These are phyloP conservation scores for Corniculantispora saksenae DNA, from an alignment of 2,329 filamentous ascomycete species.

Conservation along the genomic window DNA sequence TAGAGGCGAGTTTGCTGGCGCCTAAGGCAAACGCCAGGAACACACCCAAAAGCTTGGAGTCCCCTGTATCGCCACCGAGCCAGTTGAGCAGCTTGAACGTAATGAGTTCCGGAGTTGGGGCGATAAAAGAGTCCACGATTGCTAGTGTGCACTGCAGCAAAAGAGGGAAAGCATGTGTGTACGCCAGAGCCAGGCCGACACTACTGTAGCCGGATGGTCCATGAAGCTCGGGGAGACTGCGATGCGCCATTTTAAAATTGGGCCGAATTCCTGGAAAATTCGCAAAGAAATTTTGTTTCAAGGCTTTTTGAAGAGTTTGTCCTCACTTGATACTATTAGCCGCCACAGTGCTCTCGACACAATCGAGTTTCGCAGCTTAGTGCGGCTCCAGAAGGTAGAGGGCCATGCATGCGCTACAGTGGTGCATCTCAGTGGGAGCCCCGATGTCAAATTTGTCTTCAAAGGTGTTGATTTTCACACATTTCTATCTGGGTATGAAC, in stretches of 20 bases:
- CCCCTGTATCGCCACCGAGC: background rate
- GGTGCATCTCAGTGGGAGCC: background rate
- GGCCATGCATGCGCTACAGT: background rate
- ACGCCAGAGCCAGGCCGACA: background rate
- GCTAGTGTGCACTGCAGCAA: background rate
- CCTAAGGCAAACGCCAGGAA: background rate
- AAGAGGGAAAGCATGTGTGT: background rate
- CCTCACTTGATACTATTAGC: too few species aligned
- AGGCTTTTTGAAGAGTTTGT: too few species aligned
- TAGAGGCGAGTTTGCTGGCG: background rate
- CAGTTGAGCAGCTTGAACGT: background rate
- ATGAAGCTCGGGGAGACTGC: background rate
- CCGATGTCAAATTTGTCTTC: conserved; percentile 16
- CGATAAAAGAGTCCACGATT: background rate
- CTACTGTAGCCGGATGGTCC: background rate
- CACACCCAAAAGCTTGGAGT: background rate
- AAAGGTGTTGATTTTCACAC: conserved; percentile 23
- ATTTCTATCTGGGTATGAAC: background rate
- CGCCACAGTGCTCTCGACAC: too few species aligned
- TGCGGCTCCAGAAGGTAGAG: background rate
- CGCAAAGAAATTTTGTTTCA: too few species aligned
- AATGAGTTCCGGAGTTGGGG: background rate
- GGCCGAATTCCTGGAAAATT: too few species aligned
- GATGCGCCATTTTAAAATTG: background rate
- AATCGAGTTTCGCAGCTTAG: too few species aligned